These are phyloP conservation scores for Salix udensis DNA, from an alignment of 345 rosid species.

Conservation along the genomic window DNA sequence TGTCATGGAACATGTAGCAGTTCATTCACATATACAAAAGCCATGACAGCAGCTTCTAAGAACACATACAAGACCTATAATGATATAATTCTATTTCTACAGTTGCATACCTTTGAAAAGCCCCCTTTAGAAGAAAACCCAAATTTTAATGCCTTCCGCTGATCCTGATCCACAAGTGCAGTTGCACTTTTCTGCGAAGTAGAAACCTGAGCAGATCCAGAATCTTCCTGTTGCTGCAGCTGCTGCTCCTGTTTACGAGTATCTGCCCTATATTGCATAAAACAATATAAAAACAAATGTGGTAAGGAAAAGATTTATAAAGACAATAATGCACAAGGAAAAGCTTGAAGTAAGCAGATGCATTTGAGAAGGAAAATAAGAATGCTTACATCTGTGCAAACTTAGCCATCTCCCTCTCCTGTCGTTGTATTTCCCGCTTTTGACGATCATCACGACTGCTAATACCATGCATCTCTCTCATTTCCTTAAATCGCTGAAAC, in stretches of 20 bases:
- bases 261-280: slow-evolving; percentile 56
- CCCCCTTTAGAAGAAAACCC: slow-evolving; percentile 76
- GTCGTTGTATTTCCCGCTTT: slow-evolving; percentile 84
- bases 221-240: slow-evolving; percentile 50
- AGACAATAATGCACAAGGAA: neutral
- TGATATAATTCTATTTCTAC: neutral
- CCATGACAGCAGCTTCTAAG: neutral
- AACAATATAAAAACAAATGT: slow-evolving; percentile 1
- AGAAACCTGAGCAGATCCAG: slow-evolving; percentile 37
- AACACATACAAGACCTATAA: neutral
- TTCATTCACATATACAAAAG: neutral
- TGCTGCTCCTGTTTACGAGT: slow-evolving; percentile 55
- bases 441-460: slow-evolving; percentile 90
- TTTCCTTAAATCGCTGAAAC: slow-evolving; percentile 88
- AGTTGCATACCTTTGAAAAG: slow-evolving; percentile 58
- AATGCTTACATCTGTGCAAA: slow-evolving; percentile 47
- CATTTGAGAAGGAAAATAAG: neutral
- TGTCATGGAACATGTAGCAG: neutral
- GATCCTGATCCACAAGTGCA: slow-evolving; percentile 66
- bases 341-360: neutral
- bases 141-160: slow-evolving; percentile 74
- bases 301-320: neutral
- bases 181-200: slow-evolving; percentile 33
- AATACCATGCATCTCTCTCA: slow-evolving; percentile 85
- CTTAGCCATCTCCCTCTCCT: slow-evolving; percentile 87